These are phyloP conservation scores for Raffaelea deltoideospora DNA, from an alignment of 2,329 filamentous ascomycete genomes.

Conservation along the genomic window DNA sequence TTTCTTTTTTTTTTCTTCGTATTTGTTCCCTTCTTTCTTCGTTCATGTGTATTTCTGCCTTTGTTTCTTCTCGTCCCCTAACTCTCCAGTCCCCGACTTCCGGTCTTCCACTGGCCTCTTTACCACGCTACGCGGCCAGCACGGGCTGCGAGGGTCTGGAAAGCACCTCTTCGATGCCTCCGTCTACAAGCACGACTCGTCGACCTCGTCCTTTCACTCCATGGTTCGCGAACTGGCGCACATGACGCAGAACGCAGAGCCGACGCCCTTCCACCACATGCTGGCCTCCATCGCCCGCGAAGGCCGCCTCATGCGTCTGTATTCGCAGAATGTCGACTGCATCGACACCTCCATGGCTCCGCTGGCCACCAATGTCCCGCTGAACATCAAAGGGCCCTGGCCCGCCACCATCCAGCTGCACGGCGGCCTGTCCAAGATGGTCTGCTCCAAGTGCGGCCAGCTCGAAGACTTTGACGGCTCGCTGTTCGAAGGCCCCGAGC, in stretches of 20 bases:
- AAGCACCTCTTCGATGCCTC: slow-evolving; percentile 96
- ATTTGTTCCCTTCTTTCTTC: slow-evolving; percentile 5
- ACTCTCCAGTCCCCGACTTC: slow-evolving; percentile 68
- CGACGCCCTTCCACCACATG: slow-evolving; percentile 85
- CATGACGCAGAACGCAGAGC: slow-evolving; percentile 60
- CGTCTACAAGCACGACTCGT: slow-evolving; percentile 82
- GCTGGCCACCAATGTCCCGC: slow-evolving; percentile 63
- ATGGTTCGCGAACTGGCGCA: slow-evolving; percentile 86
- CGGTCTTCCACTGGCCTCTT: slow-evolving; percentile 85
- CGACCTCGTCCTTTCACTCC: slow-evolving; percentile 82
- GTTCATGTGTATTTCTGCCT: slow-evolving; percentile 6
- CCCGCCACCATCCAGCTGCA: slow-evolving; percentile 87
- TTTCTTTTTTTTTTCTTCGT: slow-evolving; percentile 3
- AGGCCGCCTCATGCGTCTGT: slow-evolving; percentile 74
- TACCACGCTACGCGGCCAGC: slow-evolving; percentile 65
- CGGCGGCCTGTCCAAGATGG: slow-evolving; percentile 88
- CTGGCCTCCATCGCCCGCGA: slow-evolving; percentile 80
- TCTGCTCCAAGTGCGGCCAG: slow-evolving; percentile 80
- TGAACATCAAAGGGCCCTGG: slow-evolving; percentile 78
- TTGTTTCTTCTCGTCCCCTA: slow-evolving; percentile 11
- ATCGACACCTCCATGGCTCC: slow-evolving; percentile 77
- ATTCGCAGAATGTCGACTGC: slow-evolving; percentile 94
- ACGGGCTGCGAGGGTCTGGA: slow-evolving; percentile 83
- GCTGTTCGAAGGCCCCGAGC: slow-evolving; percentile 70
- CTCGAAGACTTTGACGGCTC: slow-evolving; percentile 61